Conservation (phyloP, 2,329 filamentous ascomycete genomes). For the Venturia carpophila region DNA sequence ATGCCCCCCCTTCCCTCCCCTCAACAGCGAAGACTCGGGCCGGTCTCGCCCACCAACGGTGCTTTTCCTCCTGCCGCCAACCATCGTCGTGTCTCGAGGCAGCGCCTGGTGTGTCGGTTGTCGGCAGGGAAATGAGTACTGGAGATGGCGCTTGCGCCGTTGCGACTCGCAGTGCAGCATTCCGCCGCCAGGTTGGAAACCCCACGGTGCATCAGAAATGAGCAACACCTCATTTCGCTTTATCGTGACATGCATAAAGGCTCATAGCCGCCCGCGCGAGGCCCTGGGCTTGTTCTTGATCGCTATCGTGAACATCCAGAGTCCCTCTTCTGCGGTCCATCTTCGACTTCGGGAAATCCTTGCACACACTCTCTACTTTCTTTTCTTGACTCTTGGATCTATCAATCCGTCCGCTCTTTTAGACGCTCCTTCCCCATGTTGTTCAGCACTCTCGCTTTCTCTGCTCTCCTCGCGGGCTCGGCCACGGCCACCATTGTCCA, state of each 20-base stretch:
- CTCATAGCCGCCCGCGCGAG: slow-evolving; percentile 3
- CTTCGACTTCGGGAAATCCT: too few relatives aligned
- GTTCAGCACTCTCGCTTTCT: slow-evolving; percentile 10
- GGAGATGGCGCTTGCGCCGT: slow-evolving; percentile 2
- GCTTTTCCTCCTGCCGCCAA: background rate
- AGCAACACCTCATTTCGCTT: slow-evolving; percentile 14
- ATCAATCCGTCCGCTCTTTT: slow-evolving; percentile 16
- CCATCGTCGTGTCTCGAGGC: background rate
- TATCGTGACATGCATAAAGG: slow-evolving; percentile 11
- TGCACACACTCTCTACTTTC: background rate
- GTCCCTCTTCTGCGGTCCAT: slow-evolving; percentile 10
- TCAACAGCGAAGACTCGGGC: background rate
- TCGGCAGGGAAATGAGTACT: slow-evolving; percentile 3
- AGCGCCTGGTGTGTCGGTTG: background rate
- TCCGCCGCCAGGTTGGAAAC: background rate
- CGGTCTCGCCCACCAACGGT: background rate
- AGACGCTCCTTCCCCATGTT: slow-evolving; percentile 13
- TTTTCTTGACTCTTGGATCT: slow-evolving; percentile 8
- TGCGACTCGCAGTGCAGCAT: background rate
- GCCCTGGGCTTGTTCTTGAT: slow-evolving; percentile 1
- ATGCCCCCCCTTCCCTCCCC: too few relatives aligned
- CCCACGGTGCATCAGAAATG: slow-evolving; percentile 9
- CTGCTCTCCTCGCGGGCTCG: slow-evolving; percentile 13
- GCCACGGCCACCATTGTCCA: slow-evolving; percentile 8
- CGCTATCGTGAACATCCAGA: background rate